Percentiles rank a stretch among this genome's conserved stretches.
Conservation (phyloP, 208 protist species). For the Leishmania martiniquensis region DNA sequence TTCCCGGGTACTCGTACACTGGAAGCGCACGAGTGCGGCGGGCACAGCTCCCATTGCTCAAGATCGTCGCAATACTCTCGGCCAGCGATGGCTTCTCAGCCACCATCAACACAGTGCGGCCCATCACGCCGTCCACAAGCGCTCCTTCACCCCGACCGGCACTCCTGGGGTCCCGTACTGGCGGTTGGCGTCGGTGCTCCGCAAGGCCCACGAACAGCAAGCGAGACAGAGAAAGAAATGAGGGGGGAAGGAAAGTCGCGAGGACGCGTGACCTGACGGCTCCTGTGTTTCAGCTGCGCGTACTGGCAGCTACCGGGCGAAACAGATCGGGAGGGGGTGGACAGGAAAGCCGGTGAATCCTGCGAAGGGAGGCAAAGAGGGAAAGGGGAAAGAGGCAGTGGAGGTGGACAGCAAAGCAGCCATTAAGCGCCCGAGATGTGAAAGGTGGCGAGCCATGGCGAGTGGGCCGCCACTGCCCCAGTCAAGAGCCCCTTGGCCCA, state of each 20-base stretch:
- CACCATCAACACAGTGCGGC: constrained; percentile 89
- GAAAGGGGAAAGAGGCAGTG: not conserved
- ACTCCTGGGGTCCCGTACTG: not conserved
- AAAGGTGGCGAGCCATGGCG: not conserved
- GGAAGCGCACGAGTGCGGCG: constrained; percentile 76
- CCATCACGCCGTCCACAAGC: constrained; percentile 33
- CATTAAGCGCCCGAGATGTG: not conserved
- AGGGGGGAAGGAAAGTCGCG: not conserved
- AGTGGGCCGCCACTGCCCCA: not conserved
- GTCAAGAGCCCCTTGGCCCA: not conserved
- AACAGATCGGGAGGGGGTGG: not conserved
- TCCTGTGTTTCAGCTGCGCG: not conserved
- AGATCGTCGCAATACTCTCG: constrained; percentile 85
- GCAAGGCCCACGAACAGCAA: not conserved
- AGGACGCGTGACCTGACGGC: not conserved
- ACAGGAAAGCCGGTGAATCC: not conserved
- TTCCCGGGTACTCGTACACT: constrained; percentile 86
- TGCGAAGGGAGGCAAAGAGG: not conserved
- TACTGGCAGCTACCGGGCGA: not conserved
- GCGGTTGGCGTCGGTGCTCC: not conserved
- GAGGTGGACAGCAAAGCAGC: not conserved
- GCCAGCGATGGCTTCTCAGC: constrained; percentile 95
- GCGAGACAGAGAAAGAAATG: not conserved
- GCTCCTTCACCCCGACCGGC: not conserved
- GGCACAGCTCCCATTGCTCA: constrained; percentile 75